Evolutionary conservation across 2,329 filamentous ascomycete species (phyloP).

Genomic region (Penicillium glabrum): DNA sequence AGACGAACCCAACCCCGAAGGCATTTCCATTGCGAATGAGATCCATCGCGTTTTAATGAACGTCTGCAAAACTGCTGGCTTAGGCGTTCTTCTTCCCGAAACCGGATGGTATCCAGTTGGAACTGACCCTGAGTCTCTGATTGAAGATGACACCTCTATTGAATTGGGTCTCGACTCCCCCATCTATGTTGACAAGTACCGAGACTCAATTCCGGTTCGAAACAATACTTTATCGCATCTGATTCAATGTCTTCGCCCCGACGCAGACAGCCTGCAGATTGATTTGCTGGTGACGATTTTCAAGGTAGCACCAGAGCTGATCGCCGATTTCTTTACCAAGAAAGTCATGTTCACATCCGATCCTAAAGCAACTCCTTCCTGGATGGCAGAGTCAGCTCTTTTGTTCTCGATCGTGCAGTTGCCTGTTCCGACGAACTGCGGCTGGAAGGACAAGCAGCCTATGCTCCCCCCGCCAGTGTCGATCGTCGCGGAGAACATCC

Average conservation of each 20-base stretch:
- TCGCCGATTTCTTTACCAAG: constrained; percentile 81
- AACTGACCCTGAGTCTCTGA: constrained; percentile 58
- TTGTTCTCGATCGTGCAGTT: constrained; percentile 78
- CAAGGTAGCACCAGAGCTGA: constrained; percentile 75
- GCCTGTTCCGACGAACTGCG: constrained; percentile 70
- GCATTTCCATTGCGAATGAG: constrained; percentile 61
- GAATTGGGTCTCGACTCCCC: constrained; percentile 69
- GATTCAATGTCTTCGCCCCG: constrained; percentile 74
- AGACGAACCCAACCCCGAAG: constrained; percentile 47
- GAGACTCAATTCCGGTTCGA: constrained; percentile 67
- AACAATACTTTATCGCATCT: constrained; percentile 81
- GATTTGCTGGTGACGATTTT: constrained; percentile 82
- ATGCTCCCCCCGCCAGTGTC: constrained; percentile 73
- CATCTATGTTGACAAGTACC: constrained; percentile 68
- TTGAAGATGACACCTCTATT: constrained; percentile 50
- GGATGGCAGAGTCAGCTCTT: constrained; percentile 91
- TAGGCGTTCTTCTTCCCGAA: constrained; percentile 73
- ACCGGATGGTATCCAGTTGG: constrained; percentile 82
- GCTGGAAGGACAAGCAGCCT: constrained; percentile 63
- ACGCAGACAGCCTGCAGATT: constrained; percentile 76
- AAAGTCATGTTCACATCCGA: constrained; percentile 83
- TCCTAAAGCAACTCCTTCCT: constrained; percentile 86
- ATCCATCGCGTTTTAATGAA: constrained; percentile 74
- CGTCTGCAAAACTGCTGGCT: constrained; percentile 70
- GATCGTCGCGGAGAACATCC: constrained; percentile 78